Percentiles rank a stretch among this genome's conserved stretches.
Conservation (phyloP, 2,329 filamentous ascomycete species). For the Clarireedia paspali region DNA sequence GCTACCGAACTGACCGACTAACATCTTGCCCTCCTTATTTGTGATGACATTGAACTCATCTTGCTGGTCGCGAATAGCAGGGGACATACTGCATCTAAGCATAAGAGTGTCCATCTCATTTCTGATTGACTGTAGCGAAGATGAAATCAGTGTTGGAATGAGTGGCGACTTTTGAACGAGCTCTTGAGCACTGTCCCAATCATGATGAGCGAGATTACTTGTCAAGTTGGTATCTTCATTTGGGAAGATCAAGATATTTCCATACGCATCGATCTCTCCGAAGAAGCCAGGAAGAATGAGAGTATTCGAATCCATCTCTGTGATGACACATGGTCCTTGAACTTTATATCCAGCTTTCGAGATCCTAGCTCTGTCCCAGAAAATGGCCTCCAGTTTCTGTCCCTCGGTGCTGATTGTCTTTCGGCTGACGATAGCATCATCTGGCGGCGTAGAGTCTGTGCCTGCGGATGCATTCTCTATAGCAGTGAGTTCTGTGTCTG, state of each 20-base stretch:
- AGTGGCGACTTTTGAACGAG: background rate
- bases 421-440: background rate
- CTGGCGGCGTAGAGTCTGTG: background rate
- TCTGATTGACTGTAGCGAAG: conserved; percentile 4
- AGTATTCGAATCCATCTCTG: conserved; percentile 5
- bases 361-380: conserved; percentile 1
- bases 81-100: background rate
- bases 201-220: background rate
- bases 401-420: conserved; percentile 3
- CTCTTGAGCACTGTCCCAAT: background rate
- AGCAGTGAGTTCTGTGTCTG: background rate
- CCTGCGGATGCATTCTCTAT: background rate
- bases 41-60: conserved; percentile 6
- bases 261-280: conserved; percentile 1
- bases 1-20: conserved; percentile 3
- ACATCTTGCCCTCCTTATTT: conserved; percentile 2
- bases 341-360: conserved; percentile 1
- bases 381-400: background rate
- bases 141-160: conserved; percentile 2
- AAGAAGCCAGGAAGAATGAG: conserved; percentile 1
- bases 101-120: conserved; percentile 7
- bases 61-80: conserved; percentile 5
- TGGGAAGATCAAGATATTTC: background rate
- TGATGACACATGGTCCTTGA: conserved; percentile 1
- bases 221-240: background rate